Evolutionary conservation across 2,329 filamentous ascomycete species (phyloP).

Genomic region (Verticillium isaacii): DNA sequence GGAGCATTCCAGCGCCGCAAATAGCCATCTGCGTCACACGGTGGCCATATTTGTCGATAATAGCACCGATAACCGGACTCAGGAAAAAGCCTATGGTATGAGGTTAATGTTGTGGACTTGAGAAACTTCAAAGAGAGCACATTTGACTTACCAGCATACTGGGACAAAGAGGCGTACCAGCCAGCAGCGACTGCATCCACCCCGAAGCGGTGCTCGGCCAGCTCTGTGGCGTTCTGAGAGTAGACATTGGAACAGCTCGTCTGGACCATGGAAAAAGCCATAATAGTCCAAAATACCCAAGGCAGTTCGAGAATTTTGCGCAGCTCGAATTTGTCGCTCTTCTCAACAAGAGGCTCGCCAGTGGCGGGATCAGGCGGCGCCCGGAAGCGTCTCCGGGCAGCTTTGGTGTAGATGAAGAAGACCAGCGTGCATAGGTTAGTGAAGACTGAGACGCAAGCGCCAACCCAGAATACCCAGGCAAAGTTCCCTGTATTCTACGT

Average conservation of each 20-base stretch:
- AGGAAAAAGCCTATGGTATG: slow-evolving; percentile 38
- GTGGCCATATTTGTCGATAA: slow-evolving; percentile 46
- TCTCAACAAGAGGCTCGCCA: slow-evolving; percentile 53
- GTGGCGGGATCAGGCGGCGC: slow-evolving; percentile 48
- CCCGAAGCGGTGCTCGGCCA: slow-evolving; percentile 50
- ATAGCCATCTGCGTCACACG: slow-evolving; percentile 34
- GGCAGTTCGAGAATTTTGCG: slow-evolving; percentile 49
- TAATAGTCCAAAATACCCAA: slow-evolving; percentile 54
- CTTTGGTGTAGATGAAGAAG: slow-evolving; percentile 52
- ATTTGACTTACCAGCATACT: slow-evolving; percentile 30
- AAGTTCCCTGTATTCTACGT: slow-evolving; percentile 47
- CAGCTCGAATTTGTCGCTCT: slow-evolving; percentile 50
- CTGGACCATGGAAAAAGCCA: slow-evolving; percentile 47
- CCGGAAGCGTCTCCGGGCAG: slow-evolving; percentile 39
- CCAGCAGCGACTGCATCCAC: slow-evolving; percentile 43
- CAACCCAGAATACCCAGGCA: slow-evolving; percentile 56
- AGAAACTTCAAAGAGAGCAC: background rate
- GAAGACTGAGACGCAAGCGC: slow-evolving; percentile 58
- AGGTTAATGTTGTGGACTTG: background rate
- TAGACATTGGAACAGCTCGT: slow-evolving; percentile 47
- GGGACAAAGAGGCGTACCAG: slow-evolving; percentile 47
- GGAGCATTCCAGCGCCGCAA: slow-evolving; percentile 42
- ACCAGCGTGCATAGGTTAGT: slow-evolving; percentile 47
- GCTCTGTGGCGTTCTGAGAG: slow-evolving; percentile 48
- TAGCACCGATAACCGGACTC: slow-evolving; percentile 44